Evolutionary conservation across 768 basidiomycete species (phyloP).

Genomic region (Mycena olivaceomarginata): DNA sequence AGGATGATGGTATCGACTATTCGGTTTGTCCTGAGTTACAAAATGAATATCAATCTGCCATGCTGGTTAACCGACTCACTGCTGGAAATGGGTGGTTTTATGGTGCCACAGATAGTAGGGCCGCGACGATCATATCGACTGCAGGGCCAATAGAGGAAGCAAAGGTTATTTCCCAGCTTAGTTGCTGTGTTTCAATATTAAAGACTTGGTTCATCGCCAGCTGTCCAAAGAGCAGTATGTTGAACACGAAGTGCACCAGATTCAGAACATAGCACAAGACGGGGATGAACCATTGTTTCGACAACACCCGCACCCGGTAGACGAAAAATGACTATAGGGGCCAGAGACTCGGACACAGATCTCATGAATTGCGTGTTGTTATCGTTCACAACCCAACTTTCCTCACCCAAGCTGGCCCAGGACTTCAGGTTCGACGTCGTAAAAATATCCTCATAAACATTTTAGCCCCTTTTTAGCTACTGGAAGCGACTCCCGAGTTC

Average conservation of each 20-base stretch:
- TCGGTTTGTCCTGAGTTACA: not conserved
- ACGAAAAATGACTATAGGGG: slow-evolving; percentile 9
- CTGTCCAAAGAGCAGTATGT: not conserved
- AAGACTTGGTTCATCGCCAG: too few relatives aligned
- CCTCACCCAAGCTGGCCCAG: too few relatives aligned
- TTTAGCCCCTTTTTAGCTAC: too few relatives aligned
- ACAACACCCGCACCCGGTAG: slow-evolving; percentile 5
- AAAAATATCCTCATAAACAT: too few relatives aligned
- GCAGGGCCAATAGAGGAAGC: slow-evolving; percentile 5
- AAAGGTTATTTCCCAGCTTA: slow-evolving; percentile 1
- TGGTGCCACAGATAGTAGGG: slow-evolving; percentile 11
- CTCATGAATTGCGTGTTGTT: too few relatives aligned
- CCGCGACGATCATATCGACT: not conserved
- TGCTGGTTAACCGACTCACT: not conserved
- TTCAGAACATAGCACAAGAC: slow-evolving; percentile 7
- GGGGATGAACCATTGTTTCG: slow-evolving; percentile 1
- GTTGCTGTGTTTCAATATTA: too few relatives aligned
- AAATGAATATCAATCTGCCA: not conserved
- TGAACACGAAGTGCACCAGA: slow-evolving; percentile 3
- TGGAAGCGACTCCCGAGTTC: too few relatives aligned
- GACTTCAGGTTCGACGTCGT: too few relatives aligned
- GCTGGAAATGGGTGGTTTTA: not conserved
- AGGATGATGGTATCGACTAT: slow-evolving; percentile 14
- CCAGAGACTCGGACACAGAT: too few relatives aligned
- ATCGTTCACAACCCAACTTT: too few relatives aligned